A percentile compares a stretch with the other conserved stretches of the same genome.
Evolutionary conservation across 805 yeast species (phyloP).

Genomic region (Schizosaccharomyces cryophilus): DNA sequence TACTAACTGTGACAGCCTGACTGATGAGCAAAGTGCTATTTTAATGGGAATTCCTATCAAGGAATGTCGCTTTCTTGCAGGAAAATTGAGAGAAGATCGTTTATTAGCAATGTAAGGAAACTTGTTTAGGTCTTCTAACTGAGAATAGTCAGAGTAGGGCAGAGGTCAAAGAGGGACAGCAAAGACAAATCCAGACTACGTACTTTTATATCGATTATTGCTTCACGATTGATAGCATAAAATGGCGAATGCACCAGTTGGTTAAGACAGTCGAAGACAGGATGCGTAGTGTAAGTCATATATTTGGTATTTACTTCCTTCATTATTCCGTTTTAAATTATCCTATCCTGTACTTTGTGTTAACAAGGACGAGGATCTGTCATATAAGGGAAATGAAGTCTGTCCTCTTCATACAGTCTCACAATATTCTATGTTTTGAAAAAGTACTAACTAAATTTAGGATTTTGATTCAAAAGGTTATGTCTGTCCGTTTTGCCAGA

Average conservation of each 20-base stretch:
- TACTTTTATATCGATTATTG: slow-evolving; percentile 74
- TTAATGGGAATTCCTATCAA: slow-evolving; percentile 66
- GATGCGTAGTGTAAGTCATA: slow-evolving; percentile 26
- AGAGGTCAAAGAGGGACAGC: slow-evolving; percentile 27
- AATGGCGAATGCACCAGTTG: slow-evolving; percentile 83
- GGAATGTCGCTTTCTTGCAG: slow-evolving; percentile 62
- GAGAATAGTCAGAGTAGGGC: slow-evolving; percentile 8
- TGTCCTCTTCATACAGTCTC: background rate
- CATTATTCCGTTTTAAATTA: background rate
- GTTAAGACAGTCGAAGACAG: slow-evolving; percentile 61
- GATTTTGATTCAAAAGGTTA: slow-evolving; percentile 85
- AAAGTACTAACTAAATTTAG: slow-evolving; percentile 1
- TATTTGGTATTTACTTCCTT: background rate
- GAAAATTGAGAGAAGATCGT: slow-evolving; percentile 63
- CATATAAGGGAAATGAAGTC: no score
- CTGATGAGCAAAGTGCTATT: slow-evolving; percentile 73
- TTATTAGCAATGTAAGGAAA: slow-evolving; percentile 34
- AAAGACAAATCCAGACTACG: slow-evolving; percentile 45
- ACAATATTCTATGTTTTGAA: background rate
- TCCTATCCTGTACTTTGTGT: background rate
- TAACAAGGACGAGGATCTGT: no score
- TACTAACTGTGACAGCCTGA: slow-evolving; percentile 17
- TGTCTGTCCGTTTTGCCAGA: slow-evolving; percentile 63
- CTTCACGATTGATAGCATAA: slow-evolving; percentile 82
- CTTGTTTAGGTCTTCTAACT: slow-evolving; percentile 12